phyloP scores from a whole-genome alignment of 2,329 filamentous ascomycete species.

The Fusarium sp. region DNA sequence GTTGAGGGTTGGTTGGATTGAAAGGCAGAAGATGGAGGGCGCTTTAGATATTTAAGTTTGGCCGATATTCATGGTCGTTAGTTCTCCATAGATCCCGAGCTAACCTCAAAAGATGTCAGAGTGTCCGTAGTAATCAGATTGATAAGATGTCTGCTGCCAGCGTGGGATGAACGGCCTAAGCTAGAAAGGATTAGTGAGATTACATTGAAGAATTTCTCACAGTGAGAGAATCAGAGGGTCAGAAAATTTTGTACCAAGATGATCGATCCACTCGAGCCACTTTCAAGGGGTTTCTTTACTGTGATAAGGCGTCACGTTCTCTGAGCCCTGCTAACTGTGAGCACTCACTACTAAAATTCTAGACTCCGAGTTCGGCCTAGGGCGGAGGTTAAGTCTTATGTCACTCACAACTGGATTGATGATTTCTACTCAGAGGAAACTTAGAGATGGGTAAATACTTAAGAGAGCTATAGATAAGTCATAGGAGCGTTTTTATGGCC shows the following conservation, averaged over 20 bases:
- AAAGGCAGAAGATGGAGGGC: neutral
- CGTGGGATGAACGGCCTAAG: rapidly evolving
- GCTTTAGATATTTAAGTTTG: neutral
- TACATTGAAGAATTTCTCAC: neutral
- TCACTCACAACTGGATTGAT: neutral
- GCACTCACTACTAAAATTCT: no score
- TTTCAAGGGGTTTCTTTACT: neutral
- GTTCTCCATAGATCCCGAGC: neutral
- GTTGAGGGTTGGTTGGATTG: no score
- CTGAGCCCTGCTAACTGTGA: no score
- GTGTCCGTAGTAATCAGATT: neutral
- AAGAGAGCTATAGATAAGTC: no score
- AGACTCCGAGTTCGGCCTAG: neutral
- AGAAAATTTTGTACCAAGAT: no score
- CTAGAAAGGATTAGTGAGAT: neutral
- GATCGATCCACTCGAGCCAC: neutral
- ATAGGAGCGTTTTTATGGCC: no score
- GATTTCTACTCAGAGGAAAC: neutral
- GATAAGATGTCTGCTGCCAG: neutral
- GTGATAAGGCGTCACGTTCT: neutral
- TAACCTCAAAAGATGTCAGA: neutral
- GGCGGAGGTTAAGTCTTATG: neutral
- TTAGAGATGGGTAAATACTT: no score
- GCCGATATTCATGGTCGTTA: neutral
- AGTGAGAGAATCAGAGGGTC: neutral